Conservation (phyloP, 2,329 filamentous ascomycete genomes). For the Alternaria incomplexa region DNA sequence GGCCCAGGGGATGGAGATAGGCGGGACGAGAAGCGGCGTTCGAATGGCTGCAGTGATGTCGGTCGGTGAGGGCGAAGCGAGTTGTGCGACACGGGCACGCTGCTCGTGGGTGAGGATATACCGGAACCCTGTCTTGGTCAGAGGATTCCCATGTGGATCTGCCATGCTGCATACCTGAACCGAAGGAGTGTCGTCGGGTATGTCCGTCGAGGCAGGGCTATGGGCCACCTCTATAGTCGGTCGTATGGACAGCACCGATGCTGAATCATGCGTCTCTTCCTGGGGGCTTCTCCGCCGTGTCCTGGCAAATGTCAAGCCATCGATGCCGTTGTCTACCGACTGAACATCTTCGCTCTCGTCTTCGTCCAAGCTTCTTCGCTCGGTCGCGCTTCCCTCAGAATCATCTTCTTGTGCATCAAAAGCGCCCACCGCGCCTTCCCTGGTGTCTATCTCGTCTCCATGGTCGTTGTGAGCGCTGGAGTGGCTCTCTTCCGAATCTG, state of each 20-base stretch:
- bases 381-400: slow-evolving; percentile 7
- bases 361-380: slow-evolving; percentile 17
- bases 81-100: slow-evolving; percentile 71
- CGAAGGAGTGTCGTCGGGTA: slow-evolving; percentile 84
- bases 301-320: slow-evolving; percentile 43
- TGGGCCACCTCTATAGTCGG: slow-evolving; percentile 44
- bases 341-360: slow-evolving; percentile 33
- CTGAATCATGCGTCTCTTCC: slow-evolving; percentile 30
- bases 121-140: slow-evolving; percentile 56
- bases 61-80: slow-evolving; percentile 75
- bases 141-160: slow-evolving; percentile 18
- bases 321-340: slow-evolving; percentile 26
- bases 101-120: slow-evolving; percentile 72
- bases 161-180: slow-evolving; percentile 66
- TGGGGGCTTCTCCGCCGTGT: slow-evolving; percentile 21
- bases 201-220: slow-evolving; percentile 76
- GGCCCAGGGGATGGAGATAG: slow-evolving; percentile 67
- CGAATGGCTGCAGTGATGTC: slow-evolving; percentile 89
- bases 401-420: background rate
- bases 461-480: slow-evolving; percentile 62
- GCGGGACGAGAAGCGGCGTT: slow-evolving; percentile 90
- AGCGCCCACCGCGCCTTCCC: slow-evolving; percentile 42
- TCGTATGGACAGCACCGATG: slow-evolving; percentile 27
- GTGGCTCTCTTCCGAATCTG: slow-evolving; percentile 67
- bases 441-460: slow-evolving; percentile 39